These are phyloP conservation scores for Carallia pectinifolia DNA, from an alignment of 345 rosid species.

Conservation along the genomic window DNA sequence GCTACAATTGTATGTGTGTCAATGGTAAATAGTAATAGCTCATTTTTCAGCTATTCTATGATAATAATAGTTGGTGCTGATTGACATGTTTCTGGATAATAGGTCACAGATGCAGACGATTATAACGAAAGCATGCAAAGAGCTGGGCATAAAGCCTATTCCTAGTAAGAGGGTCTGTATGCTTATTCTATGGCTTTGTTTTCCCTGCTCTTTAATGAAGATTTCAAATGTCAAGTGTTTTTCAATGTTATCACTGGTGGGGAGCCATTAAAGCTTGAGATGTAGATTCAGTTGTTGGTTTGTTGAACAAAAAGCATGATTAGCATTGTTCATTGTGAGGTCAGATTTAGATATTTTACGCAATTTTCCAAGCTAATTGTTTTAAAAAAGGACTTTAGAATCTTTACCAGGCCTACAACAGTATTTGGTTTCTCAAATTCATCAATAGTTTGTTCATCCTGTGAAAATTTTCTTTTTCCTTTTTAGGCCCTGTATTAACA, in stretches of 20 bases:
- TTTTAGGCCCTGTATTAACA: too few species aligned
- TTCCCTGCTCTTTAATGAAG: conserved; percentile 5
- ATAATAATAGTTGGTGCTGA: not conserved
- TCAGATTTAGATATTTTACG: not conserved
- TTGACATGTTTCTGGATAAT: conserved; percentile 13
- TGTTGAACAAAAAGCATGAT: not conserved
- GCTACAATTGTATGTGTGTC: too few species aligned
- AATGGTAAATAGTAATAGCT: not conserved
- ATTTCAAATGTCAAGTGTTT: not conserved
- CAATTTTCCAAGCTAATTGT: not conserved
- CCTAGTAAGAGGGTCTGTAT: conserved; percentile 82
- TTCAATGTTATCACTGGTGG: not conserved
- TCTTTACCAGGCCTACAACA: not conserved
- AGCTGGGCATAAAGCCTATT: conserved; percentile 73
- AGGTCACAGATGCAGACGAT: conserved; percentile 99
- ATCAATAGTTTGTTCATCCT: not conserved
- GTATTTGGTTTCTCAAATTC: not conserved
- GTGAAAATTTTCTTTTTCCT: not conserved
- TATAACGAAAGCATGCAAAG: conserved; percentile 75
- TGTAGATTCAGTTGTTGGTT: not conserved
- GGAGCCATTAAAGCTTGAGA: not conserved
- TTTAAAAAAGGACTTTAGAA: not conserved
- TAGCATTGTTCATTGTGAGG: not conserved
- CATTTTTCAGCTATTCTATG: not conserved
- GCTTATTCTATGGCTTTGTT: not conserved